Base-by-base conservation (phyloP, 805 yeast species). In the Teunomyces cretensis region DNA sequence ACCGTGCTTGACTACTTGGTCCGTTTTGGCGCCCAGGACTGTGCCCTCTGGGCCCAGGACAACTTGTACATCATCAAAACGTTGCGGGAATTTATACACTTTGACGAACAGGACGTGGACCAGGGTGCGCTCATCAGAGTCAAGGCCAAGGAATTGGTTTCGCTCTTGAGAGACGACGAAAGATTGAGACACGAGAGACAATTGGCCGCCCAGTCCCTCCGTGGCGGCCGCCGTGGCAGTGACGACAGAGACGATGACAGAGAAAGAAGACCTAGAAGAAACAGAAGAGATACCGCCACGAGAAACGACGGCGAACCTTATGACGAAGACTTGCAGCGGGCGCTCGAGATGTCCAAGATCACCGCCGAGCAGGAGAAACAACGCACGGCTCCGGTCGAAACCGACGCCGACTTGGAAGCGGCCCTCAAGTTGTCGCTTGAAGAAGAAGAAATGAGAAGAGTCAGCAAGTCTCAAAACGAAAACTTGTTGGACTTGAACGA, bases 21-120 rank as follows among this genome's bases (percentile, higher is more conserved):
- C 14, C 80, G 94, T 54, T 79, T 76, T 48, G 99, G 97, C 32
- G 79, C 90, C 15, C 96, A 90, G 54, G 84, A 86, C 57, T 92
- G 91, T 57, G 96, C 91, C 5, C 71, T 83, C 31, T 92, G 99
- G 99, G 82, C 91, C 49, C 86, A 83, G 60, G 96, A 89, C 60
- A 91, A 92, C 62, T 64, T 91, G 30, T 92, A 89, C 65, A 78
- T 91, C 42, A 81, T 92, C 62, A 90, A 91, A 69, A 90, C 97
- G 0, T 74, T 92, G 55, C 80, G 96, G 44, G 98, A 92, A 63
- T 92, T 92, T 64, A 88, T 84, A 55, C 86, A 83, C 60, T 74
- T 76, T 32, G 97, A 92, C 62, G 92, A 87, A 40, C 60, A 72
- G 14, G 90, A 88, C 39, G 70, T 74, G 24, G 99, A 92, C 65